Base-by-base conservation (phyloP, 371 early-diverging fungal species). In the Mucor indicus region DNA sequence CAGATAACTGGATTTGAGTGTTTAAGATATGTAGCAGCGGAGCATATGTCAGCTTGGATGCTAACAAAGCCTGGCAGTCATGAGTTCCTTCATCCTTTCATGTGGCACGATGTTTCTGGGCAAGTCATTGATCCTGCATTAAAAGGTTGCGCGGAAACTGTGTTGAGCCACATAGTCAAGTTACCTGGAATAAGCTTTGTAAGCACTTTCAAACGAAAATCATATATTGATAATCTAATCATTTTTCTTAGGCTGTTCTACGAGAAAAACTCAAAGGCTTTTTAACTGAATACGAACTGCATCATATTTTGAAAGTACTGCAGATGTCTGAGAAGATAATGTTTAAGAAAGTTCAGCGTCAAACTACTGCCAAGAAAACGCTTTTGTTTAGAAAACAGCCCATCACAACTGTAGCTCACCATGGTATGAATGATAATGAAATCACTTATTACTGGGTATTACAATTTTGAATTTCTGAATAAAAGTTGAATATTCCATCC, bases 61-160 rank as follows among this genome's bases (percentile, higher is more conserved):
- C 13, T 52, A 3, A 33, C 47, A 23, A 38, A 16, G 2, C 9
- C 12, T 8, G 16, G 32, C 16, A 36, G 16, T 8, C 8, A n/a
- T 11, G 35, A 16, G 1, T 31, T 21, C 2, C 22, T 48, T 4
- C 17, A 38, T 8, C 59, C 53, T 8, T 25, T 53, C 8, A 44
- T 59, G 44, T 59, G 59, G 59, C 31, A 49, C 30, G 59, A 59
- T 40, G 23, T 23, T 0, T 42, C 41, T 1, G 59, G 59, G 4
- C 6, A 44, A 2, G n/a, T 49, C 5, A 44, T 59, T n/a, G 12
- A 20, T 4, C n/a, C 25, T 17, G 54, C 45, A 0, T 40, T 53
- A 17, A 47, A 53, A 33, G 59, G 59, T 25, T 49, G 39, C 15
- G 24, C 36, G n/a, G 38, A 49, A 11, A 33, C 44, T 21, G 39